Base-by-base conservation (phyloP, 2,329 filamentous ascomycete genomes). In the Fusarium globosum region DNA sequence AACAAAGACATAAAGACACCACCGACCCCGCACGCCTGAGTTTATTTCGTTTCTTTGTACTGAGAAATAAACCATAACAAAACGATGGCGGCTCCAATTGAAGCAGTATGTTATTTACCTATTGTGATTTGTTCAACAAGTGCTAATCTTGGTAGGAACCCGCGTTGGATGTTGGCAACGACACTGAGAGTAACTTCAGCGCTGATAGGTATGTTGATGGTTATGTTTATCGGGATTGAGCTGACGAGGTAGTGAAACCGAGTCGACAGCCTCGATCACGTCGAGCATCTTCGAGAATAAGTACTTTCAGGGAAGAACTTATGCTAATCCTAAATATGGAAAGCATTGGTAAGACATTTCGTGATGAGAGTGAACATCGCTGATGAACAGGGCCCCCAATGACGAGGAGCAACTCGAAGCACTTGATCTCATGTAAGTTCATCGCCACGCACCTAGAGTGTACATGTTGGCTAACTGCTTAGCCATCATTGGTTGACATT, bases 321-420 rank as follows among this genome's bases (percentile, higher is more conserved):
- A 77, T 33, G 75, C 75, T 1, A 77, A 77, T 18, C 75, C 75
- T 0, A 77, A 77, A 46, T 77, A 77, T 66, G 75, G 75, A n/a
- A 69, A 46, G n/a, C 72, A 75, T 46, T 77, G 75, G 75, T 74
- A 53, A 15, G 45, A 1, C 1, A 9, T 4, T 4, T n/a, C 5
- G 46, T 7, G 23, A 20, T 4, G 0, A 7, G 3, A 36, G 5
- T 18, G 9, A 13, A 15, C 12, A 1, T n/a, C 16, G 8, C 61
- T 73, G 1, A 73, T 14, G 4, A 8, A 2, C 2, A 77, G 75
- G 75, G 75, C 75, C 0, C 75, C 75, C 0, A 77, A 77, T 14
- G 76, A 77, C 11, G 75, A 77, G 12, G 55, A 64, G 8, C 76
- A 77, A 14, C 74, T 77, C 1, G 76, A 77, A 4, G 76, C 76